These are phyloP conservation scores for Aspergillus leporis DNA, from an alignment of 495 filamentous ascomycete genomes.

Conservation along the genomic window DNA sequence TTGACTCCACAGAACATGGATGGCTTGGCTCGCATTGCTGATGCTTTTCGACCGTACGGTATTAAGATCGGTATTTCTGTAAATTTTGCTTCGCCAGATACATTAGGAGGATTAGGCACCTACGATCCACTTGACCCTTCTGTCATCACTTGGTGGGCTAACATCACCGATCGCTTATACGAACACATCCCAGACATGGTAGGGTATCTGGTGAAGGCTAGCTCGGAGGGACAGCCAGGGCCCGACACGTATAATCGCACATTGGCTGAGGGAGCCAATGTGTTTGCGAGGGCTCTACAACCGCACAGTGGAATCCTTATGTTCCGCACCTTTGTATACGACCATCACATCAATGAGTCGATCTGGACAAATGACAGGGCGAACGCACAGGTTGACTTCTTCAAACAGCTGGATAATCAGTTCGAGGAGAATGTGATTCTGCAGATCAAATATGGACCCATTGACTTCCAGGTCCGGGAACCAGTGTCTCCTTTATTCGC, in stretches of 20 bases:
- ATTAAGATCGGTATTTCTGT: slow-evolving; percentile 65
- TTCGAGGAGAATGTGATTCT: slow-evolving; percentile 71
- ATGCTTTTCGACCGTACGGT: slow-evolving; percentile 66
- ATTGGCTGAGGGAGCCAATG: slow-evolving; percentile 66
- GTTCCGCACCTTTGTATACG: slow-evolving; percentile 75
- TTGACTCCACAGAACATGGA: slow-evolving; percentile 57
- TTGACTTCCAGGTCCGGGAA: slow-evolving; percentile 77
- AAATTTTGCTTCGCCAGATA: slow-evolving; percentile 65
- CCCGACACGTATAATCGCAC: slow-evolving; percentile 70
- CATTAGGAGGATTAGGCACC: slow-evolving; percentile 54
- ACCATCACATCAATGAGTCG: slow-evolving; percentile 54
- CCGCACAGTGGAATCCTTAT: slow-evolving; percentile 68
- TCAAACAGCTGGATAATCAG: slow-evolving; percentile 61
- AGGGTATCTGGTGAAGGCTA: slow-evolving; percentile 72
- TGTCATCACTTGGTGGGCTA: slow-evolving; percentile 63
- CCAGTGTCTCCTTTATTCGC: slow-evolving; percentile 68
- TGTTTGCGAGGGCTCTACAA: slow-evolving; percentile 62
- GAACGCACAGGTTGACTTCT: slow-evolving; percentile 68
- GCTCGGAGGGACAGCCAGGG: slow-evolving; percentile 73
- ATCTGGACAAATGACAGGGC: slow-evolving; percentile 69
- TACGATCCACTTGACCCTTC: slow-evolving; percentile 63
- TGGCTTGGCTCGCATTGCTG: slow-evolving; percentile 61
- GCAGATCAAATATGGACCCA: slow-evolving; percentile 74
- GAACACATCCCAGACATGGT: slow-evolving; percentile 62
- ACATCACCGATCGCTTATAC: slow-evolving; percentile 60